These are phyloP conservation scores for Rhizopus stolonifer DNA, from an alignment of 371 early-diverging fungal genomes.

Conservation along the genomic window DNA sequence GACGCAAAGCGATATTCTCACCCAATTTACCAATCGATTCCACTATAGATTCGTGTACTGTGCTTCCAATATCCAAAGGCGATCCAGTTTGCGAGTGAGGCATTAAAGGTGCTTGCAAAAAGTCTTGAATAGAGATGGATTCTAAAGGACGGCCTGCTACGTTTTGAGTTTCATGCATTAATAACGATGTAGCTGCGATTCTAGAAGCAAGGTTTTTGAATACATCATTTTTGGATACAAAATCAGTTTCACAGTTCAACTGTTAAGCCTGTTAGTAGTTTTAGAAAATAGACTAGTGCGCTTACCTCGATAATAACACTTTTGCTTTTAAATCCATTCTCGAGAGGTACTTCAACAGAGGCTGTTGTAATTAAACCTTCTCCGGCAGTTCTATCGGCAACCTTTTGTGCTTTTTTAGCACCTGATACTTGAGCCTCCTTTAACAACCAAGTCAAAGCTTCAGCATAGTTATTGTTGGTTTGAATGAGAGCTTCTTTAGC, in stretches of 20 bases:
- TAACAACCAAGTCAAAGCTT: slow-evolving; percentile 83
- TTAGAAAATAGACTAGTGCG: too few species aligned
- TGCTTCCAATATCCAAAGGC: slow-evolving; percentile 28
- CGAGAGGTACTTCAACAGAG: slow-evolving; percentile 37
- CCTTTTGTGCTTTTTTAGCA: slow-evolving; percentile 67
- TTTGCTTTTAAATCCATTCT: slow-evolving; percentile 33
- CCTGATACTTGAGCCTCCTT: slow-evolving; percentile 71
- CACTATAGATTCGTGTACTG: slow-evolving; percentile 65
- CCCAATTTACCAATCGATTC: slow-evolving; percentile 83
- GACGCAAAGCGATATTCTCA: slow-evolving; percentile 83
- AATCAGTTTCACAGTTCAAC: slow-evolving; percentile 93
- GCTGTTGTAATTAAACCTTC: slow-evolving; percentile 72
- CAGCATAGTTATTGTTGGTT: slow-evolving; percentile 71
- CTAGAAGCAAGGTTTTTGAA: slow-evolving; percentile 76
- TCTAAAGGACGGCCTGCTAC: slow-evolving; percentile 38
- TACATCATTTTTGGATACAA: slow-evolving; percentile 83
- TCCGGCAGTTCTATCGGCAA: slow-evolving; percentile 48
- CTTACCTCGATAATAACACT: slow-evolving; percentile 75
- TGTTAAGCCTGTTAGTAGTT: too few species aligned
- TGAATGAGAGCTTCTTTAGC: slow-evolving; percentile 84
- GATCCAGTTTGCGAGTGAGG: slow-evolving; percentile 43
- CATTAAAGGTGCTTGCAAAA: slow-evolving; percentile 55
- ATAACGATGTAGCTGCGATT: slow-evolving; percentile 67
- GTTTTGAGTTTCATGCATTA: slow-evolving; percentile 39
- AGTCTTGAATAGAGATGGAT: slow-evolving; percentile 36